Conservation (phyloP, 2,329 filamentous ascomycete species). For the Penicillium janthinellum region DNA sequence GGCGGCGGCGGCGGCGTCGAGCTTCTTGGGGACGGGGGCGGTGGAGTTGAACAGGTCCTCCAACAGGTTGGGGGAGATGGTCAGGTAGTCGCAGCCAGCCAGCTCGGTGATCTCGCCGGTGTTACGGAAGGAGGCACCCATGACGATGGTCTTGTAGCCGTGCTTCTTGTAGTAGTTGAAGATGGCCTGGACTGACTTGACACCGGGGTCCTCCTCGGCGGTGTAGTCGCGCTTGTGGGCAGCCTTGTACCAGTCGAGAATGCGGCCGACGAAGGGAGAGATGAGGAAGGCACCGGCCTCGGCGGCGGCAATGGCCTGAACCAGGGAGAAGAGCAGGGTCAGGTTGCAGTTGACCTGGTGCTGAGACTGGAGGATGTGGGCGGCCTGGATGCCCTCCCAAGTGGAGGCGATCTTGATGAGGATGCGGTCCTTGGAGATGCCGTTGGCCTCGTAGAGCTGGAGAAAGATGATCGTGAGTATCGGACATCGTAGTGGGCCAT, state of each 20-base stretch:
- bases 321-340: conserved; percentile 95
- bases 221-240: conserved; percentile 89
- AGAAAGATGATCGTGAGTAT: conserved; percentile 20
- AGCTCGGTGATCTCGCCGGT: conserved; percentile 96
- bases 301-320: conserved; percentile 92
- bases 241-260: conserved; percentile 99
- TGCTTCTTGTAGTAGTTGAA: conserved; percentile 99
- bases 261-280: conserved; percentile 98
- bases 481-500: background rate
- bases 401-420: conserved; percentile 99
- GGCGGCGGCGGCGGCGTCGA: conserved; percentile 68
- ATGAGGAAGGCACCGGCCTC: conserved; percentile 97
- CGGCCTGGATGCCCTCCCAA: conserved; percentile 99
- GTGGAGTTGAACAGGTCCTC: conserved; percentile 89
- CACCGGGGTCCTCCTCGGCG: conserved; percentile 90
- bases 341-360: conserved; percentile 98
- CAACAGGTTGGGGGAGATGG: conserved; percentile 94
- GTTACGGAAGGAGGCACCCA: conserved; percentile 98
- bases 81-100: conserved; percentile 97
- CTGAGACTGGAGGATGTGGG: conserved; percentile 92
- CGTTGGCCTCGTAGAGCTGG: conserved; percentile 90
- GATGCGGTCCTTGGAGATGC: conserved; percentile 89
- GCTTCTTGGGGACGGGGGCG: conserved; percentile 86
- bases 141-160: conserved; percentile 99
- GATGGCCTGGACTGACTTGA: conserved; percentile 88